Conservation (phyloP, 2,329 filamentous ascomycete genomes). For the Colletotrichum caudatum region DNA sequence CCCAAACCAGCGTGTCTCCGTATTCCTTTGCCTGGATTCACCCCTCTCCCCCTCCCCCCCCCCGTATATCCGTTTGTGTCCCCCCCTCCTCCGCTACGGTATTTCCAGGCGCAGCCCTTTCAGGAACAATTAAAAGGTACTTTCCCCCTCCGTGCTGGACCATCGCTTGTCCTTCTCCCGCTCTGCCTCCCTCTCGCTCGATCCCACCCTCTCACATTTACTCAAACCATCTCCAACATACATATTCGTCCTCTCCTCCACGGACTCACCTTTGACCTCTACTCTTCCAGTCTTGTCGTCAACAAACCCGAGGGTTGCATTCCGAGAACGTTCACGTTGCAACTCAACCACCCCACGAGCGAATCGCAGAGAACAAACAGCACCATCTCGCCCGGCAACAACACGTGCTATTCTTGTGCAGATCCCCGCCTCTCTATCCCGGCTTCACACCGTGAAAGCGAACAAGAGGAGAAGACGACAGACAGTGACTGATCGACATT, state of each 20-base stretch:
- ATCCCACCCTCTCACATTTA: not conserved
- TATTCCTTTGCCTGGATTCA: constrained; percentile 7
- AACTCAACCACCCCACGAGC: not conserved
- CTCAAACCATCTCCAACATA: not conserved
- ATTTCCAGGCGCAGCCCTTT: constrained; percentile 27
- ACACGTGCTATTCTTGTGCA: constrained; percentile 16
- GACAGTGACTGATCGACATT: constrained; percentile 32
- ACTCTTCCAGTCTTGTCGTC: not conserved
- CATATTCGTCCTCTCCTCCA: not conserved
- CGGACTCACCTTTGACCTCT: not conserved
- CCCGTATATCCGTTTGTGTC: not conserved
- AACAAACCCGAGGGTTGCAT: not conserved
- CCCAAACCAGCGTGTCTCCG: constrained; percentile 10
- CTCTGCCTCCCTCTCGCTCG: not conserved
- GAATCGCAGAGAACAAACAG: not conserved
- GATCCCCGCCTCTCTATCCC: constrained; percentile 17
- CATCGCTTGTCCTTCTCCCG: not conserved
- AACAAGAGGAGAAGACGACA: constrained; percentile 25
- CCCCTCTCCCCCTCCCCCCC: constrained; percentile 4
- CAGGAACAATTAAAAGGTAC: constrained; percentile 38
- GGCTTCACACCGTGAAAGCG: constrained; percentile 19
- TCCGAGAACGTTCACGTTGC: not conserved
- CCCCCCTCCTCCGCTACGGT: constrained; percentile 19
- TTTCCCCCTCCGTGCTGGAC: constrained; percentile 20
- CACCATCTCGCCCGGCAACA: not conserved